Evolutionary conservation across 805 yeast species (phyloP).

Genomic region (Yarrowia sp.): DNA sequence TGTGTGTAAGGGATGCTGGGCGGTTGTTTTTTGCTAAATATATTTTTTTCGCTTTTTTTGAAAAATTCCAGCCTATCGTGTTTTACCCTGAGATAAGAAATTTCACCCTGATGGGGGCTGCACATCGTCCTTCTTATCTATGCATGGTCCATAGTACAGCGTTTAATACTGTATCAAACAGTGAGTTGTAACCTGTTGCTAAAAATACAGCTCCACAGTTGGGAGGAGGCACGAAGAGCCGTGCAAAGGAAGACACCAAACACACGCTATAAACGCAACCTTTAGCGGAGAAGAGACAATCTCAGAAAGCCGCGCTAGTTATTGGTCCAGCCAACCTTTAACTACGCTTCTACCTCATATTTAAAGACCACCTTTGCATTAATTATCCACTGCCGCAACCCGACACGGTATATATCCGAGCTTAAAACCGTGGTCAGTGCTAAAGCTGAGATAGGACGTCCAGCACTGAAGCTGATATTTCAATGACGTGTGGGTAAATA

Average conservation of each 20-base stretch:
- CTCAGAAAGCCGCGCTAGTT: too few species aligned
- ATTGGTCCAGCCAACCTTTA: too few species aligned
- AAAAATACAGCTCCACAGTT: background rate
- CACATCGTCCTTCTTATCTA: constrained; percentile 4
- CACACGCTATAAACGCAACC: too few species aligned
- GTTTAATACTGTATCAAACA: background rate
- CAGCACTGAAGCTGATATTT: background rate
- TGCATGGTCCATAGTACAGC: constrained; percentile 11
- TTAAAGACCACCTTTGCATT: background rate
- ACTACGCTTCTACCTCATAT: too few species aligned
- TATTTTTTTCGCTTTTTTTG: background rate
- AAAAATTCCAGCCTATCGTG: background rate
- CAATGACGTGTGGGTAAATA: too few species aligned
- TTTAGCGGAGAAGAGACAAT: too few species aligned
- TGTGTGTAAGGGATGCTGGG: too few species aligned
- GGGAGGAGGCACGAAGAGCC: too few species aligned
- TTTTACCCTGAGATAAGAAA: background rate
- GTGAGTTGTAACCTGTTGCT: too few species aligned
- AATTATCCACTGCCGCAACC: constrained; percentile 18
- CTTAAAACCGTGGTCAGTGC: background rate
- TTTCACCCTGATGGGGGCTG: background rate
- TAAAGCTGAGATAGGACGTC: background rate
- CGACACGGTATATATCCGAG: constrained; percentile 13
- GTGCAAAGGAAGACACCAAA: too few species aligned
- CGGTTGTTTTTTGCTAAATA: too few species aligned